These are phyloP conservation scores for Blastomyces parvus DNA, from an alignment of 2,329 filamentous ascomycete species.

Conservation along the genomic window DNA sequence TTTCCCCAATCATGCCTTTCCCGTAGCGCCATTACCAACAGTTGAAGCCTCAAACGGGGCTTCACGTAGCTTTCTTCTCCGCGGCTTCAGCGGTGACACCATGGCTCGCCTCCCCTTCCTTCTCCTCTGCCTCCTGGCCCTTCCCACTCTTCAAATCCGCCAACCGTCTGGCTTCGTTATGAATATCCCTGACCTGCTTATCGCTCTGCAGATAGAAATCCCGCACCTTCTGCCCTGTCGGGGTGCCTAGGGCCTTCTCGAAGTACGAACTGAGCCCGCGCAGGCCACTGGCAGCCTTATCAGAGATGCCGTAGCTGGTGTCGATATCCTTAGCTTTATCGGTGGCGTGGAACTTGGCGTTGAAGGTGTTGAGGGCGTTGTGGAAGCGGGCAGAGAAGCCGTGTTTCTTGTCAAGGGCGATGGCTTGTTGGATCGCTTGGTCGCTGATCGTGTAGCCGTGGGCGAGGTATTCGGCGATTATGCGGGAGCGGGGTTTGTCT, in stretches of 20 bases:
- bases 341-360: slow-evolving; percentile 75
- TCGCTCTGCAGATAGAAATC: slow-evolving; percentile 77
- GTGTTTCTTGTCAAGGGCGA: slow-evolving; percentile 83
- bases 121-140: slow-evolving; percentile 31
- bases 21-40: slow-evolving; percentile 14
- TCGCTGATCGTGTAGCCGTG: slow-evolving; percentile 82
- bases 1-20: not conserved
- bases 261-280: slow-evolving; percentile 77
- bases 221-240: slow-evolving; percentile 78
- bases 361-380: slow-evolving; percentile 62
- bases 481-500: slow-evolving; percentile 90
- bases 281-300: slow-evolving; percentile 59
- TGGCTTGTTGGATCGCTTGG: slow-evolving; percentile 67
- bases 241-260: slow-evolving; percentile 79
- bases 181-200: slow-evolving; percentile 89
- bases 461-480: slow-evolving; percentile 91
- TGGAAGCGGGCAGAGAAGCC: slow-evolving; percentile 76
- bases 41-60: slow-evolving; percentile 12
- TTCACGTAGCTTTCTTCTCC: slow-evolving; percentile 1
- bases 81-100: slow-evolving; percentile 11
- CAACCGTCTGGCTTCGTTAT: slow-evolving; percentile 77
- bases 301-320: slow-evolving; percentile 69
- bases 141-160: slow-evolving; percentile 69
- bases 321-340: slow-evolving; percentile 80
- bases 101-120: slow-evolving; percentile 29